Evolutionary conservation across 164 flowering plant species (phyloP), one percentile per base, ranked within the genome.

Genomic region (Berberis thunbergii): DNA sequence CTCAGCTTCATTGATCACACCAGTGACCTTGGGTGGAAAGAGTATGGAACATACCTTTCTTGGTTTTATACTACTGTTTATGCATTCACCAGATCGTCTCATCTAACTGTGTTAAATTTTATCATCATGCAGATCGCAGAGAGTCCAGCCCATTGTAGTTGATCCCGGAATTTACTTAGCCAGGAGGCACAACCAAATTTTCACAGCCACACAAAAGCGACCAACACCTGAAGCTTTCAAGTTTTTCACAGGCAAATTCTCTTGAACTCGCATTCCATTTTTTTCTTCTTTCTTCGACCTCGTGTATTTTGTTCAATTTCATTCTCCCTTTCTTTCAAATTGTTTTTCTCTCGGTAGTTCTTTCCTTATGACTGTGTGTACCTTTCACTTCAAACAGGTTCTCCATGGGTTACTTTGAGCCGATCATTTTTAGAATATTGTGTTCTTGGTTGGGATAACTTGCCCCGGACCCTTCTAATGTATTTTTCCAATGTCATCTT

Each of bases 21-120:
- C 63, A 80, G 93, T 73, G 97, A 91, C 68, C 93, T 94, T 66
- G 97, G 91, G 61, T 94, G 96, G 96, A 94, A 94, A 86, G 99
- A 95, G 99, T 95, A 87, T 26, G 97, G 70, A 69, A 66, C 70
- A 26, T 26, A 26, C 56, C 61, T 50, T 70, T 57, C 50, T 11
- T 56, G 26, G 42, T 40, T 26, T 56, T 13, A 13, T 3, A 38
- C 7, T 52, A 3, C 10, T 11, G 13, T 52, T 52, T 52, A 52
- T 10, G 4, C 55, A 26, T 26, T 26, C 26, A 26, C 26, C 55
- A 52, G 55, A 3, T 6, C 55, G 13, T 52, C 13, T 56, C 59
- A 56, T 42, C 40, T 54, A 2, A 13, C 43, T 45, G 4, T 42
- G n/a, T 41, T 13, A 4, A 1, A 43, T 8, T 49, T 45, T 45